phyloP scores from a whole-genome alignment of 768 basidiomycete genomes.

The Leccinum subtestaceum region DNA sequence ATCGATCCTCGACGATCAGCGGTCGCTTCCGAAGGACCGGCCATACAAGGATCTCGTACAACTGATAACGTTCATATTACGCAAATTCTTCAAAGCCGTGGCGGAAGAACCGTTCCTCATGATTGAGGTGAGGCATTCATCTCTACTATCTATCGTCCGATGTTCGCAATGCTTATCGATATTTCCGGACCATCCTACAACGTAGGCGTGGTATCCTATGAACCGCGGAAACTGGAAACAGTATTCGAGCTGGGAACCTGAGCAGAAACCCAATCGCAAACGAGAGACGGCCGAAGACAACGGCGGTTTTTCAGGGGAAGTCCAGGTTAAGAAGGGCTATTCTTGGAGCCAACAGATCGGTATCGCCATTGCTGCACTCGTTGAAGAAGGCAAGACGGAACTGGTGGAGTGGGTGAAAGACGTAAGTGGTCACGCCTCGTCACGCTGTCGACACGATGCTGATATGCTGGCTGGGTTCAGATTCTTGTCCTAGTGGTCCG shows the following conservation, averaged over 20 bases:
- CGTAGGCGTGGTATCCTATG: conserved; percentile 85
- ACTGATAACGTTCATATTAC: conserved; percentile 82
- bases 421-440: conserved; percentile 45
- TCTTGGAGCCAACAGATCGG: conserved; percentile 89
- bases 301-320: conserved; percentile 55
- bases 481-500: conserved; percentile 59
- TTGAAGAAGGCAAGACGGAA: conserved; percentile 59
- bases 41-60: conserved; percentile 79
- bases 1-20: conserved; percentile 76
- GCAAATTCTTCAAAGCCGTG: conserved; percentile 92
- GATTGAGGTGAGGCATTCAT: conserved; percentile 66
- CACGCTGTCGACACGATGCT: conserved; percentile 21
- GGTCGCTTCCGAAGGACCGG: conserved; percentile 72
- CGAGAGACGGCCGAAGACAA: conserved; percentile 33
- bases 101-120: conserved; percentile 82
- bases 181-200: conserved; percentile 1
- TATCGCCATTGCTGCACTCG: conserved; percentile 72
- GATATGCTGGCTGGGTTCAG: conserved; percentile 34
- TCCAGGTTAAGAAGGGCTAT: conserved; percentile 83
- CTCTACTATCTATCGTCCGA: conserved; percentile 19
- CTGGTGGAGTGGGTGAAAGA: conserved; percentile 80
- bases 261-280: conserved; percentile 38
- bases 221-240: conserved; percentile 85
- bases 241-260: conserved; percentile 74
- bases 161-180: conserved; percentile 22